Percentiles rank a stretch among this genome's conserved stretches.
Conservation (phyloP, 768 basidiomycete species). For the Lactarius quietus region DNA sequence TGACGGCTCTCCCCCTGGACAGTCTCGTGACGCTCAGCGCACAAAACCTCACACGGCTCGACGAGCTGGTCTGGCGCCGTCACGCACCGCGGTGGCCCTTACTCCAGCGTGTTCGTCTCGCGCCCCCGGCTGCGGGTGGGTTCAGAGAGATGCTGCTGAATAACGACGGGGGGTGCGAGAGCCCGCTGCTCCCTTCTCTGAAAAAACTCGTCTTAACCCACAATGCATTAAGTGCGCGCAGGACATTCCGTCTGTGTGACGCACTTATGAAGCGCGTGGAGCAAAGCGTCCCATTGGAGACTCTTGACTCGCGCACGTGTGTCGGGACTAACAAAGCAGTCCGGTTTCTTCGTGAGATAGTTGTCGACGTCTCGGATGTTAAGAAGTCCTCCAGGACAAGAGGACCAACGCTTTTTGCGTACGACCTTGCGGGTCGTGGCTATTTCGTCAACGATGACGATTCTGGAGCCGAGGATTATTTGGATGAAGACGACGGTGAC, state of each 20-base stretch:
- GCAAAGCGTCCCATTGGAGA: constrained; percentile 3
- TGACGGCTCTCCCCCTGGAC: not conserved
- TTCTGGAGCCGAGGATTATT: too few species aligned
- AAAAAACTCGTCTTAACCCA: not conserved
- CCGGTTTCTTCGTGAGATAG: not conserved
- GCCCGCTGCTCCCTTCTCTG: not conserved
- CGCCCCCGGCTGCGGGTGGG: not conserved
- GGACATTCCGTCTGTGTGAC: not conserved
- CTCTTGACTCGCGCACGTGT: constrained; percentile 2
- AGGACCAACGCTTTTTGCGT: too few species aligned
- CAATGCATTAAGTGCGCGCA: not conserved
- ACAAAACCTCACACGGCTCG: not conserved
- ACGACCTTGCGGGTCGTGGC: too few species aligned
- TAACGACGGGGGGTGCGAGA: not conserved
- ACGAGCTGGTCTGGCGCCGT: not conserved
- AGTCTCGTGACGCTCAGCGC: not conserved
- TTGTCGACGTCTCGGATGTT: constrained; percentile 1
- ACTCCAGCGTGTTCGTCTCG: not conserved
- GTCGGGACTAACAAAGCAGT: not conserved
- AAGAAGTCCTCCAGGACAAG: not conserved
- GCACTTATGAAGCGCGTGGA: not conserved
- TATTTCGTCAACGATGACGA: too few species aligned
- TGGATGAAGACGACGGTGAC: not conserved
- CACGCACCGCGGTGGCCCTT: not conserved
- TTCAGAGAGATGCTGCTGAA: not conserved